Conservation (phyloP, 75 land plant genomes). For the Picea glauca region DNA sequence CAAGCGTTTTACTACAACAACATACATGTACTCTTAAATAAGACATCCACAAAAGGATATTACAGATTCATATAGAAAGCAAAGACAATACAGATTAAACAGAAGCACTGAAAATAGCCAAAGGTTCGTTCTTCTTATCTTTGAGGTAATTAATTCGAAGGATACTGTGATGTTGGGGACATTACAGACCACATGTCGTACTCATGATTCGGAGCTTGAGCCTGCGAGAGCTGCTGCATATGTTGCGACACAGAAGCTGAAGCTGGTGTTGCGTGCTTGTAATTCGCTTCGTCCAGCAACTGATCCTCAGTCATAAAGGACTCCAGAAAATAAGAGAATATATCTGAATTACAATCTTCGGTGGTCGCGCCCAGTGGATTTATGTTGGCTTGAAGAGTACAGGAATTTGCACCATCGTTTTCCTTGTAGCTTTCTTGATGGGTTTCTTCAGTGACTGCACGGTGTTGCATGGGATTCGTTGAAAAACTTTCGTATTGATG, state of each 20-base stretch:
- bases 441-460: neutral
- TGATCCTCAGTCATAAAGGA: slow-evolving; percentile 4
- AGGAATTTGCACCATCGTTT: too few relatives aligned
- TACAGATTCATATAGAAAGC: neutral
- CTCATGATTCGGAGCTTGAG: neutral
- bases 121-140: neutral
- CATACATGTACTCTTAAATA: neutral
- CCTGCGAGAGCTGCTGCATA: neutral
- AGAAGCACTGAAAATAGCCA: neutral
- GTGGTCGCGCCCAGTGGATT: neutral
- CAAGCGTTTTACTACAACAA: neutral
- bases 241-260: neutral
- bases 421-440: neutral
- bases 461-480: neutral
- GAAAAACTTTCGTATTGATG: neutral
- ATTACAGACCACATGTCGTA: slow-evolving; percentile 1
- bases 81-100: slow-evolving; percentile 1
- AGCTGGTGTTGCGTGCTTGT: neutral
- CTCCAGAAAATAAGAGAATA: slow-evolving; percentile 6
- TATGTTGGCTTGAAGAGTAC: neutral
- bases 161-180: neutral
- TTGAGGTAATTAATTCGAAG: neutral
- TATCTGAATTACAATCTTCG: slow-evolving; percentile 1
- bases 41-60: neutral
- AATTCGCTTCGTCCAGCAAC: neutral